Conservation (phyloP, 768 basidiomycete genomes). For the Hygrophorus russula region DNA sequence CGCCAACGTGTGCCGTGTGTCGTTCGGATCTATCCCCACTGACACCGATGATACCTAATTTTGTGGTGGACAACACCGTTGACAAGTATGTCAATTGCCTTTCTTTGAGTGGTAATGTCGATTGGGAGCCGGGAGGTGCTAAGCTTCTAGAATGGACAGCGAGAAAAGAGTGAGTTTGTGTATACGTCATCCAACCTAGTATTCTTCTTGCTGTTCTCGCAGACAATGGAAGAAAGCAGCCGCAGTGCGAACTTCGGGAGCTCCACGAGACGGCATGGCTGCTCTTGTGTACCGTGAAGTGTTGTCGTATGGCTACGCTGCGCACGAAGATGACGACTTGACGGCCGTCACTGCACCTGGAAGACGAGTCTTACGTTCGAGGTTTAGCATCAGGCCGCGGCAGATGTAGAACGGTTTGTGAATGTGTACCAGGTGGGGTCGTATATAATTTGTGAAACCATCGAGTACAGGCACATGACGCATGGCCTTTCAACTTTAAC, state of each 20-base stretch:
- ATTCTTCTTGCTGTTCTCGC: background rate
- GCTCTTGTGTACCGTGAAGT: too few relatives aligned
- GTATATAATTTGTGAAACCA: background rate
- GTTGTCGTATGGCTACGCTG: too few relatives aligned
- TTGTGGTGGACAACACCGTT: constrained; percentile 47
- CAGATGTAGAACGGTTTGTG: too few relatives aligned
- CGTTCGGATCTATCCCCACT: constrained; percentile 31
- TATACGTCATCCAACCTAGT: too few relatives aligned
- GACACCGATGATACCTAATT: constrained; percentile 52
- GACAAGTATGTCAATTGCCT: constrained; percentile 47
- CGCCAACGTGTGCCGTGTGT: constrained; percentile 46
- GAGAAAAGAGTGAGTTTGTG: constrained; percentile 39
- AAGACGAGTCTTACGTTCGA: too few relatives aligned
- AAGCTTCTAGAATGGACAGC: constrained; percentile 38
- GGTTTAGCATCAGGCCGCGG: too few relatives aligned
- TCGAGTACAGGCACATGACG: background rate
- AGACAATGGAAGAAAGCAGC: constrained; percentile 7
- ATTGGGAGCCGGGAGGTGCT: constrained; percentile 41
- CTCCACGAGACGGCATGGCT: background rate
- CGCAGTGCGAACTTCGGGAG: constrained; percentile 10
- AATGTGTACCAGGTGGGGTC: background rate
- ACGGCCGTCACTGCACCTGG: too few relatives aligned
- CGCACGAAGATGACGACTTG: too few relatives aligned
- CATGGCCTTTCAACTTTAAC: too few relatives aligned
- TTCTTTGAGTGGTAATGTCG: constrained; percentile 29